Base-by-base conservation (phyloP, 805 yeast genomes). In the Grigorovia humatica region DNA sequence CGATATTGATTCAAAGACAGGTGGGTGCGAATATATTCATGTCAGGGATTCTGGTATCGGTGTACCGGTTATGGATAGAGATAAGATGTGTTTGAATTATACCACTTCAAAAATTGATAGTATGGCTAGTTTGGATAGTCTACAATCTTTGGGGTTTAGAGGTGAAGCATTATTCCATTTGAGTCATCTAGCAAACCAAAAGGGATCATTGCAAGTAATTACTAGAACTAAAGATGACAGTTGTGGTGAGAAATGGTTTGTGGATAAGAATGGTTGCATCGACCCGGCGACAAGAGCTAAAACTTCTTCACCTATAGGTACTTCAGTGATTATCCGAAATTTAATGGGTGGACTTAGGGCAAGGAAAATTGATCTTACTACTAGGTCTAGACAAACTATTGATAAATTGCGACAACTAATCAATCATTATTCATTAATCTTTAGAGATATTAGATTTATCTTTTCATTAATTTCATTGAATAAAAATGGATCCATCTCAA, bases 141-240 rank as follows among this genome's bases (percentile, higher is more conserved):
- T 70, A 5, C 27, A 51, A 1, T 66, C 78, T 0, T 64, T 73
- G 49, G 81, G 82, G 0, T 77, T 74, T 54, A 64, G 79, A 59
- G 83, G 82, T 8, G 77, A 76, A 53, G 79, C 80, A 0, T 58
- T 79, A 8, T 68, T 66, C 56, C 64, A 67, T 44, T 58, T 78
- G 20, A 63, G 70, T 27, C 69, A 58, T 46, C 52, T 69, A 20
- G 51, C 58, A 2, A 49, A 52, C 19, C 53, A 49, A 4, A 58
- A 64, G 18, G 66, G 68, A 0, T 48, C 62, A 0, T 47, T 72
- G 55, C 62, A 63, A 43, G 59, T 74, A 0, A 56, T 57, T 9
- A 64, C 74, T 0, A 68, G 60, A 50, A 64, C 70, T 2, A 17
- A 45, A 4, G 44, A 50, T 0, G 76, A 72, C n/a, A 30, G 32